Evolutionary conservation across 108 stramenopile genomes (phyloP), one percentile per base, ranked within the genome.

Genomic region (Cyclotella cryptica): DNA sequence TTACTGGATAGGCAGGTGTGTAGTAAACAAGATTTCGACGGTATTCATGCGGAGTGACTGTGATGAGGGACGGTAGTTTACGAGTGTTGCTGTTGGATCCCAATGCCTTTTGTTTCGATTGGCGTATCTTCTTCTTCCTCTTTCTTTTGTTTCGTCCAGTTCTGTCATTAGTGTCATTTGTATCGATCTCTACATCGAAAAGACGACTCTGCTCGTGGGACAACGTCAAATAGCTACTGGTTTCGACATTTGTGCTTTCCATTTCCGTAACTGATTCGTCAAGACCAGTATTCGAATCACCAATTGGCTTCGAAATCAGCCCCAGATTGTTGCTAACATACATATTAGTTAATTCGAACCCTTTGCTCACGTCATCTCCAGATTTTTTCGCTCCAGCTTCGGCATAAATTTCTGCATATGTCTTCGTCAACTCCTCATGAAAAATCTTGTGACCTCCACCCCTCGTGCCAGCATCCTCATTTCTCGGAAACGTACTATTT

Each of bases 21-120:
- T 85, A 88, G 47, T 84, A 83, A 5, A 82, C 87, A 24, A 87
- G 67, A 22, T 66, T 60, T 45, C 88, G 53, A 64, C 9, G 52
- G 43, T 41, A 35, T 24, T 52, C 27, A 35, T 47, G n/a, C 27
- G 24, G n/a, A 44, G 44, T 43, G 54, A 22, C 13, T 8, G 17
- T 59, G 19, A 41, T 46, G 47, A 40, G 44, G 53, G 18, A 29
- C 7, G 57, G n/a, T 13, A 71, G 40, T 44, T 30, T 57, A 26
- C 42, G 54, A 59, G 41, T 24, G 10, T 11, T 58, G 42, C 58
- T 27, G 35, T 15, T 39, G 47, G 47, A 49, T 44, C 26, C 26
- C 62, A 27, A 39, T 66, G 60, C 39, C 39, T 45, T 65, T 58
- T 49, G 47, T 58, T 28, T 58, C 3, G 19, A 58, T 58, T 26